Evolutionary conservation across 2,329 filamentous ascomycete genomes (phyloP), one percentile per base, ranked within the genome.

Genomic region (Blumeria graminis): DNA sequence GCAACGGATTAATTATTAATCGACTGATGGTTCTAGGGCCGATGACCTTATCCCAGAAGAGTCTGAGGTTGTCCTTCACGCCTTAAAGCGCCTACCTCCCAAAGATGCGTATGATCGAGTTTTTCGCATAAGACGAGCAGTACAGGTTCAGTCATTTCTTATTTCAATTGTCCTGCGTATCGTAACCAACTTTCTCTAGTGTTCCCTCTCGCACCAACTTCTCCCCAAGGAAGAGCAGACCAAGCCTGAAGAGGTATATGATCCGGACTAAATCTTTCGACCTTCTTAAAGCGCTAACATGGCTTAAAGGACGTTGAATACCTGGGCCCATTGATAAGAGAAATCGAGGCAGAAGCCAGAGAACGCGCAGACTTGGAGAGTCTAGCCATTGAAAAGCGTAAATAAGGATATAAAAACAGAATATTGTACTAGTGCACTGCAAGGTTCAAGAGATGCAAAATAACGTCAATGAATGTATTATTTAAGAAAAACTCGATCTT

Each of bases 11-110:
- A 28, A 4, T 28, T 33, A 58, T 56, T 59, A 51, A 51, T n/a
- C 14, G 58, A 58, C 60, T 65, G 48, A 64, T 56, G 41, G 34
- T 35, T n/a, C 39, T 69, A 96, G 92, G 72, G 81, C 82, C 76
- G 92, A 98, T 72, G 92, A 98, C 70, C 74, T 98, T 69, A 85
- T 95, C 69, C 80, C 85, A 69, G 92, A 98, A 73, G 92, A 98
- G 75, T 84, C 78, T 75, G 85, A 92, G 66, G 73, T 76, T 58
- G 87, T 94, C 66, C 83, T 92, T 71, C 78, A 82, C 65, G 92
- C 92, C 61, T 78, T 98, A 67, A 85, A 86, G 78, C 87, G 92
- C 69, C 84, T 98, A 60, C 80, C 85, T 58, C 78, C 86, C 66
- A 86, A 93, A 76, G 86, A 92, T 69, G 78, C 82, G 66, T 96